These are phyloP conservation scores for Taxillus chinensis DNA, from an alignment of 164 flowering plant species.

Conservation along the genomic window DNA sequence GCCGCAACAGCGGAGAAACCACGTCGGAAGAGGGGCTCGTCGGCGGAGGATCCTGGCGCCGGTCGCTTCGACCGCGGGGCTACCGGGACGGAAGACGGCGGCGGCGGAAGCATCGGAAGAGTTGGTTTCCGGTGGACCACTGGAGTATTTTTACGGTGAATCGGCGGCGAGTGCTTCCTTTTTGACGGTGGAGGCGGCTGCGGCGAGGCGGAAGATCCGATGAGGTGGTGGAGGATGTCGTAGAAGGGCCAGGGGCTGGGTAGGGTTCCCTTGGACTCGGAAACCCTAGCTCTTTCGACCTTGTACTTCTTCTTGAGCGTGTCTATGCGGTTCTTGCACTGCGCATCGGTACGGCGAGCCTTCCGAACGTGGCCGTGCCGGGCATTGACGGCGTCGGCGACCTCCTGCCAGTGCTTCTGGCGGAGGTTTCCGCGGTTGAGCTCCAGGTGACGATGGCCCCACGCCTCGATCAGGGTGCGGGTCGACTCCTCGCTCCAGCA, in stretches of 20 bases:
- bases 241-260: conserved; percentile 32
- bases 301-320: conserved; percentile 30
- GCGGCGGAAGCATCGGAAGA: neutral
- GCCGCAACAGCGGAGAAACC: conserved; percentile 21
- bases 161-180: conserved; percentile 10
- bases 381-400: conserved; percentile 24
- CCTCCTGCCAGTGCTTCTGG: conserved; percentile 26
- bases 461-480: conserved; percentile 11
- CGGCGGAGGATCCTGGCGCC: conserved; percentile 7
- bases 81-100: conserved; percentile 12
- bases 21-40: conserved; percentile 13
- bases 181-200: too few species aligned
- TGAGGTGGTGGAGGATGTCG: conserved; percentile 19
- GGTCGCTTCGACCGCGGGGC: conserved; percentile 17
- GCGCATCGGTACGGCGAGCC: conserved; percentile 16
- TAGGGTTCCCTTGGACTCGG: conserved; percentile 8
- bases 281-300: conserved; percentile 22
- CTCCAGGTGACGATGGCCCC: conserved; percentile 10
- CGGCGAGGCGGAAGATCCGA: conserved; percentile 11
- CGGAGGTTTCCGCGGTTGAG: conserved; percentile 13
- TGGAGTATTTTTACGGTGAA: neutral
- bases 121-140: conserved; percentile 5
- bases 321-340: conserved; percentile 33
- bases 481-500: conserved; percentile 14
- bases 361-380: conserved; percentile 7